A percentile compares a stretch with the other conserved stretches of the same genome.
Conservation (phyloP, 306 rosid genomes). For the Calophaca sinica region DNA sequence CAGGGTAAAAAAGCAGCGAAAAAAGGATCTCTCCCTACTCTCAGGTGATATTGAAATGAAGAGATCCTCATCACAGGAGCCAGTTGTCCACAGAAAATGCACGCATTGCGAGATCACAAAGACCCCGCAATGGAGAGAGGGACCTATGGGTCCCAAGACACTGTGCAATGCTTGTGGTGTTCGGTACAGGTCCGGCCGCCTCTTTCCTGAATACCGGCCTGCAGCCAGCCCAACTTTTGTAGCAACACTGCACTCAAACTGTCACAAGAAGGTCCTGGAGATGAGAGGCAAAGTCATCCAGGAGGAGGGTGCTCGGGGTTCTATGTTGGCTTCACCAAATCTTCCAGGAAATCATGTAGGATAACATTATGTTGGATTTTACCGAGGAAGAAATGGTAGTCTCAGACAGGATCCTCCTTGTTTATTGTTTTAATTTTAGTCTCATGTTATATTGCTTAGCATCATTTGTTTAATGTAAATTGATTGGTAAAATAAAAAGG, state of each 20-base stretch:
- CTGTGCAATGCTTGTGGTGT: conserved; percentile 94
- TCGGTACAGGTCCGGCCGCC: conserved; percentile 87
- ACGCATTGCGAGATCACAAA: conserved; percentile 73
- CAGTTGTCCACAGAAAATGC: conserved; percentile 58
- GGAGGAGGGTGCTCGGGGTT: conserved; percentile 37
- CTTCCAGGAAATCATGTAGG: conserved; percentile 52
- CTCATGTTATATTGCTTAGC: conserved; percentile 52
- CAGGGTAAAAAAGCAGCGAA: conserved; percentile 49
- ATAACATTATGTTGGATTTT: conserved; percentile 50
- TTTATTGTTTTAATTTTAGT: conserved; percentile 49
- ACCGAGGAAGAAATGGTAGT: conserved; percentile 48
- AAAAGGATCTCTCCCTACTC: conserved; percentile 49
- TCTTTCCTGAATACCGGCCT: conserved; percentile 85
- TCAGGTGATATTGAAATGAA: conserved; percentile 48
- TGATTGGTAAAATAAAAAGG: conserved; percentile 53
- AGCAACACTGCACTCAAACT: conserved; percentile 73
- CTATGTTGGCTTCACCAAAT: conserved; percentile 44
- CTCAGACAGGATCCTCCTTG: conserved; percentile 56
- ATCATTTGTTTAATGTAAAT: conserved; percentile 59
- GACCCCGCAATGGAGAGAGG: conserved; percentile 96
- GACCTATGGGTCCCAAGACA: conserved; percentile 88
- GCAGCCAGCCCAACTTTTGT: conserved; percentile 84
- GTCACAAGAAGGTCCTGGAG: conserved; percentile 86
- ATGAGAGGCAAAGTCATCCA: conserved; percentile 60
- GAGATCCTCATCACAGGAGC: conserved; percentile 39